These are phyloP conservation scores for Boeremia lycopersici DNA, from an alignment of 2,329 filamentous ascomycete species.

Conservation along the genomic window DNA sequence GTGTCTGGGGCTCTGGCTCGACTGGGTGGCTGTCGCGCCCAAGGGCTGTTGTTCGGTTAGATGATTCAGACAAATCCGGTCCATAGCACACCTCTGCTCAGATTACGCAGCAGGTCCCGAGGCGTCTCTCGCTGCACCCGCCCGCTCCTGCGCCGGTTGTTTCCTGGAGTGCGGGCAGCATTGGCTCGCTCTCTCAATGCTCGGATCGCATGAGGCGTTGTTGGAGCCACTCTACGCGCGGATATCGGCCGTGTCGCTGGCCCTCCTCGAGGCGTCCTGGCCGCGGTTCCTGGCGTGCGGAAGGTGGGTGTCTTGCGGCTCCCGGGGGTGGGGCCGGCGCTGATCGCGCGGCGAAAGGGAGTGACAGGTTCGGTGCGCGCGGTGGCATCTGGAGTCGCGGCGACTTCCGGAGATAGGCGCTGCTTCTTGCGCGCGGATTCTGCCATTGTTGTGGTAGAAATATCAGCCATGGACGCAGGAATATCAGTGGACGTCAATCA, in stretches of 20 bases:
- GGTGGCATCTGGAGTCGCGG: slow-evolving; percentile 31
- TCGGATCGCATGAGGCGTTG: slow-evolving; percentile 62
- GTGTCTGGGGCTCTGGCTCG: slow-evolving; percentile 54
- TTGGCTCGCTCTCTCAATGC: slow-evolving; percentile 59
- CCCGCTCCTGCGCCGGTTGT: slow-evolving; percentile 56
- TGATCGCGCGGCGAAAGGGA: slow-evolving; percentile 44
- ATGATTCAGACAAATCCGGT: not conserved
- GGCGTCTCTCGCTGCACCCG: slow-evolving; percentile 60
- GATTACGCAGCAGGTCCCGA: slow-evolving; percentile 59
- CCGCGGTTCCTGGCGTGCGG: slow-evolving; percentile 43
- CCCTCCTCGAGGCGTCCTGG: slow-evolving; percentile 42
- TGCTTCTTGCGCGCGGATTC: slow-evolving; percentile 46
- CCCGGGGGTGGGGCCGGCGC: slow-evolving; percentile 41
- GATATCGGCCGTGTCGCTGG: slow-evolving; percentile 42
- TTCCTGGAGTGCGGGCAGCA: slow-evolving; percentile 58
- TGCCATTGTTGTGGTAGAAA: slow-evolving; percentile 42
- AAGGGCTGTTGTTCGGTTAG: slow-evolving; percentile 47
- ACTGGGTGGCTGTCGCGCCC: slow-evolving; percentile 56
- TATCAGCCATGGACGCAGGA: too few relatives aligned
- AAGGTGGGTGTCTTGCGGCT: slow-evolving; percentile 39
- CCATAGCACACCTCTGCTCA: slow-evolving; percentile 55
- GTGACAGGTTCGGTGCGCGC: slow-evolving; percentile 34
- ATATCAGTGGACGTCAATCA: slow-evolving; percentile 17
- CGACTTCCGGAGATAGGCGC: slow-evolving; percentile 37
- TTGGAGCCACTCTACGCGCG: slow-evolving; percentile 51